Conservation (phyloP, 1,284 basidiomycete genomes). For the Coniferiporia sulphurascens region DNA sequence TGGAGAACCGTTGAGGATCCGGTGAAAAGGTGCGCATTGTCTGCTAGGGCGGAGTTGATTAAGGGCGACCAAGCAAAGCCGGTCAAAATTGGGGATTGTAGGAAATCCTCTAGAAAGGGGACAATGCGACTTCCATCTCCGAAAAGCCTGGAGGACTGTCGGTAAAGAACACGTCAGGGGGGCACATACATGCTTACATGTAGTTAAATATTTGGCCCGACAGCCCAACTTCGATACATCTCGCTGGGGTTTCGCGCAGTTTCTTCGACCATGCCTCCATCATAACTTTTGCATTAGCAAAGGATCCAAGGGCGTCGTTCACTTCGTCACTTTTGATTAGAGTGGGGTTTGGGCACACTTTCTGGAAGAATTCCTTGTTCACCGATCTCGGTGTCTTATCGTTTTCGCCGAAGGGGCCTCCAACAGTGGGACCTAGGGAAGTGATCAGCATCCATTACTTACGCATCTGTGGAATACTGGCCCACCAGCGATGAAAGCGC, state of each 20-base stretch:
- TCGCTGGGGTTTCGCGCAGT: conserved; percentile 3
- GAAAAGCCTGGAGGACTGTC: conserved; percentile 3
- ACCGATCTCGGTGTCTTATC: conserved; percentile 16
- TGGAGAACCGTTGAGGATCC: background rate
- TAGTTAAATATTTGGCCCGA: conserved; percentile 13
- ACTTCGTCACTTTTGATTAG: conserved; percentile 9
- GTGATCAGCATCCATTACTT: background rate
- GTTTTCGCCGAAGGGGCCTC: conserved; percentile 9
- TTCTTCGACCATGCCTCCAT: conserved; percentile 16
- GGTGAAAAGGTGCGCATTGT: conserved; percentile 6
- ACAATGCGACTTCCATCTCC: conserved; percentile 4
- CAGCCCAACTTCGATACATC: conserved; percentile 15
- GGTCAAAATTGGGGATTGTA: conserved; percentile 33
- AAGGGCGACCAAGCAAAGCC: conserved; percentile 39
- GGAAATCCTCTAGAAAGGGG: conserved; percentile 33
- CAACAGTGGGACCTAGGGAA: conserved; percentile 16
- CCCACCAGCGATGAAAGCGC: conserved; percentile 14
- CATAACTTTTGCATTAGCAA: conserved; percentile 10
- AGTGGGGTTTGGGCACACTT: conserved; percentile 16
- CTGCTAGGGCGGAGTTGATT: conserved; percentile 30
- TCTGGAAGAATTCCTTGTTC: conserved; percentile 9
- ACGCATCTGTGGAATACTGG: background rate
- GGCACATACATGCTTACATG: conserved; percentile 5
- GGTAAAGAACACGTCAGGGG: background rate
- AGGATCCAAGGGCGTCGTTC: conserved; percentile 1